phyloP scores from a whole-genome alignment of 1,139 yeast species.

The Chernovozyma aurita region DNA sequence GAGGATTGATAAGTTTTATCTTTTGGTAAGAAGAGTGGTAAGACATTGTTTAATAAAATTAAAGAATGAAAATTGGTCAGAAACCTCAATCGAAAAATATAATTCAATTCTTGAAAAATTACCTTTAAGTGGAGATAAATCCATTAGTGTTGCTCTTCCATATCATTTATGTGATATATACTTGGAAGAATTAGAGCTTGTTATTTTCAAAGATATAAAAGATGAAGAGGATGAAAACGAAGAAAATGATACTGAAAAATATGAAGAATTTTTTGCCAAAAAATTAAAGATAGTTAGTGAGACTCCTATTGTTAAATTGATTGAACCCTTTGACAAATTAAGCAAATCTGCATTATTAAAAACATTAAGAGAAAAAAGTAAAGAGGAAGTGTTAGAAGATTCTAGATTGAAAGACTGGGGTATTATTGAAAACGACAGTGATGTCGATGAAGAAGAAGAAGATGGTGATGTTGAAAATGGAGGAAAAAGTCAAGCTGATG shows the following conservation, averaged over 20 bases:
- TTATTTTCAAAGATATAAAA: constrained; percentile 45
- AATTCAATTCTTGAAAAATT: constrained; percentile 33
- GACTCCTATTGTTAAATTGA: constrained; percentile 52
- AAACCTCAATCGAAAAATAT: constrained; percentile 43
- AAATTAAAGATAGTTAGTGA: constrained; percentile 30
- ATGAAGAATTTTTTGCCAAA: constrained; percentile 19
- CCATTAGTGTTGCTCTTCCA: constrained; percentile 72
- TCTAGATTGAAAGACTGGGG: constrained; percentile 66
- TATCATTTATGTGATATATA: constrained; percentile 82
- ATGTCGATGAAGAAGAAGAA: constrained; percentile 14
- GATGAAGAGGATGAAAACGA: constrained; percentile 33
- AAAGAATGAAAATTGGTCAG: constrained; percentile 53
- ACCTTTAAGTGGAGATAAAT: constrained; percentile 56
- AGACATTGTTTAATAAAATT: constrained; percentile 62
- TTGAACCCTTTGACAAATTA: constrained; percentile 57
- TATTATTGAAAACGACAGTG: constrained; percentile 30
- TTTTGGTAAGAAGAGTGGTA: constrained; percentile 74
- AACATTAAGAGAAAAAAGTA: constrained; percentile 62
- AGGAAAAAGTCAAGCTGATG: constrained; percentile 13
- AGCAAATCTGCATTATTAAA: constrained; percentile 50
- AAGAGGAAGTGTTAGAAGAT: constrained; percentile 64
- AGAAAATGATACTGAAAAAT: constrained; percentile 23
- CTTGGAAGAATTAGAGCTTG: constrained; percentile 76
- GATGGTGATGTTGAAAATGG: constrained; percentile 14
- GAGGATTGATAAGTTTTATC: constrained; percentile 82